Percentiles rank a stretch among this genome's conserved stretches.
These are phyloP conservation scores for Aleurites moluccanus DNA, from an alignment of 441 rosid genomes.

Conservation along the genomic window DNA sequence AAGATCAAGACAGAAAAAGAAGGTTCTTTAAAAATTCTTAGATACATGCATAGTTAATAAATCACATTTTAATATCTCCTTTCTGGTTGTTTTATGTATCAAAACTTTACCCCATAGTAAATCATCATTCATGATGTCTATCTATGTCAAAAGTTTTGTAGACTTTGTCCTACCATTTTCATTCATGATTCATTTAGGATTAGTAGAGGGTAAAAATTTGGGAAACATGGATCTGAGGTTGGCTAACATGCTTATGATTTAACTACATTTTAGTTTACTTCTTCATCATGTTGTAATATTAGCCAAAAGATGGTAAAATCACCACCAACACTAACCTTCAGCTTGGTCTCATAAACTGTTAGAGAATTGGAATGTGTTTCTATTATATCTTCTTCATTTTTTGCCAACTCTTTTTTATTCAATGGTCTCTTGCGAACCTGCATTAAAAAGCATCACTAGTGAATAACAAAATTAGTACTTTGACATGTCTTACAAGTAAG, in stretches of 20 bases:
- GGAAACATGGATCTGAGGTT: not conserved
- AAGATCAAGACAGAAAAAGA: not conserved
- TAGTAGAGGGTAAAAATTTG: not conserved
- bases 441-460: slow-evolving; percentile 27
- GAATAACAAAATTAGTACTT: not conserved
- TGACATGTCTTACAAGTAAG: not conserved
- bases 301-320: slow-evolving; percentile 11
- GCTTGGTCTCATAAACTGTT: slow-evolving; percentile 94
- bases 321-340: slow-evolving; percentile 55
- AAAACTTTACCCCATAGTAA: not conserved
- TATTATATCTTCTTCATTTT: slow-evolving; percentile 93
- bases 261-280: not conserved
- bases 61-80: slow-evolving; percentile 5
- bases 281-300: not conserved
- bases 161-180: not conserved
- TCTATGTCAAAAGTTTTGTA: not conserved
- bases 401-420: slow-evolving; percentile 88
- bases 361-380: slow-evolving; percentile 71
- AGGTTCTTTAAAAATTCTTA: not conserved
- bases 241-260: not conserved
- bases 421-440: slow-evolving; percentile 99
- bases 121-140: slow-evolving; percentile 1
- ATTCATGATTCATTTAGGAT: slow-evolving; percentile 2
- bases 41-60: not conserved
- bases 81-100: not conserved